These are phyloP conservation scores for Ustilago loliicola DNA, from an alignment of 1,284 basidiomycete genomes.

Conservation along the genomic window DNA sequence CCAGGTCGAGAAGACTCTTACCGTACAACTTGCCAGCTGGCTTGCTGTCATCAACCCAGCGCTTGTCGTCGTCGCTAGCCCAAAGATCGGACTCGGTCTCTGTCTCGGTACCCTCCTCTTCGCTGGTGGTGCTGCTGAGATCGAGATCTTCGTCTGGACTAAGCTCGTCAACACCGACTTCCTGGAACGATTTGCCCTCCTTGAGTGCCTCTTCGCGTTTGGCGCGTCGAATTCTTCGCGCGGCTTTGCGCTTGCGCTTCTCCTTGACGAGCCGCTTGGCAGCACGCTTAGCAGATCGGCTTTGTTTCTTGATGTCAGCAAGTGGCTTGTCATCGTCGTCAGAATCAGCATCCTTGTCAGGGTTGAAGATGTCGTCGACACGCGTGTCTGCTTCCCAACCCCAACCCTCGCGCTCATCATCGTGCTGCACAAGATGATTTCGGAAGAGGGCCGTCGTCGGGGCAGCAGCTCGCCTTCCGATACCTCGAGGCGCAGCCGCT, in stretches of 20 bases:
- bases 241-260: conserved; percentile 58
- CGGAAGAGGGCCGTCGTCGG: conserved; percentile 67
- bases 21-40: conserved; percentile 67
- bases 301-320: conserved; percentile 46
- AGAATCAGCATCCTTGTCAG: conserved; percentile 29
- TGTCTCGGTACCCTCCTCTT: conserved; percentile 32
- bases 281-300: conserved; percentile 43
- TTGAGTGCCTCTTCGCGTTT: conserved; percentile 50
- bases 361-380: conserved; percentile 39
- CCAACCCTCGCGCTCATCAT: conserved; percentile 68
- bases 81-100: conserved; percentile 51
- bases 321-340: conserved; percentile 53
- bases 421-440: conserved; percentile 66
- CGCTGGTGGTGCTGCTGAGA: conserved; percentile 51
- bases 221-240: conserved; percentile 50
- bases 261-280: conserved; percentile 54
- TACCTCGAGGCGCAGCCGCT: conserved; percentile 57
- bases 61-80: conserved; percentile 59
- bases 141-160: conserved; percentile 64
- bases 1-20: conserved; percentile 64
- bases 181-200: conserved; percentile 51
- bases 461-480: conserved; percentile 64
- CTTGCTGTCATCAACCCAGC: conserved; percentile 63
- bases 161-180: conserved; percentile 59
- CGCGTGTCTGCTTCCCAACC: conserved; percentile 63